These are phyloP conservation scores for Tuber microsphaerosporum DNA, from an alignment of 495 filamentous ascomycete genomes.

Conservation along the genomic window DNA sequence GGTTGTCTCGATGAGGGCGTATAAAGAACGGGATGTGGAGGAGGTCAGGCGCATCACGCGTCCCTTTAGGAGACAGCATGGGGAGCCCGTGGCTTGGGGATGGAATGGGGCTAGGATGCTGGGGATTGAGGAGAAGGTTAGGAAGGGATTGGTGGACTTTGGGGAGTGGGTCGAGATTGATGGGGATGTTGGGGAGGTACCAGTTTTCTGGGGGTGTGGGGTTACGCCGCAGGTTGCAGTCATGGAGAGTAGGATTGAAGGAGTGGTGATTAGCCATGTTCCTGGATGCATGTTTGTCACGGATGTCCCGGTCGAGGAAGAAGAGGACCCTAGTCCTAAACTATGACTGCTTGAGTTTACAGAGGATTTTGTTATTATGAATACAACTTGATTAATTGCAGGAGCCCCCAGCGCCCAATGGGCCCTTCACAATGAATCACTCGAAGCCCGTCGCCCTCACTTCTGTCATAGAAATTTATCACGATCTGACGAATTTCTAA, in stretches of 20 bases:
- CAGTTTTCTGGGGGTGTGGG: slow-evolving; percentile 56
- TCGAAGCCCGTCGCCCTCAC: background rate
- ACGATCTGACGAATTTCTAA: background rate
- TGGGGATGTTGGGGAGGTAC: slow-evolving; percentile 45
- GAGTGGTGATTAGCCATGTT: slow-evolving; percentile 50
- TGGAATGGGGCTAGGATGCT: slow-evolving; percentile 49
- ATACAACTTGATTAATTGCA: background rate
- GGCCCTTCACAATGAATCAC: background rate
- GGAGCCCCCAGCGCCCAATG: background rate
- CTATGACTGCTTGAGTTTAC: background rate
- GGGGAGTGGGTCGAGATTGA: slow-evolving; percentile 35
- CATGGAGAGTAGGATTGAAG: slow-evolving; percentile 45
- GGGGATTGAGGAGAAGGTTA: slow-evolving; percentile 46
- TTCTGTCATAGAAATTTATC: background rate
- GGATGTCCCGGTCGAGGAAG: slow-evolving; percentile 45
- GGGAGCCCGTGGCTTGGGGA: slow-evolving; percentile 56
- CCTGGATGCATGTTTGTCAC: slow-evolving; percentile 54
- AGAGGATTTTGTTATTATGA: background rate
- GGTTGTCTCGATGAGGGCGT: slow-evolving; percentile 54
- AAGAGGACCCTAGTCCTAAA: background rate
- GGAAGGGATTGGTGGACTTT: slow-evolving; percentile 22
- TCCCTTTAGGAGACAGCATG: slow-evolving; percentile 48
- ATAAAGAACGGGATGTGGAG: slow-evolving; percentile 46
- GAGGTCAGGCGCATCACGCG: slow-evolving; percentile 48
- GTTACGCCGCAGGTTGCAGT: slow-evolving; percentile 56